Evolutionary conservation across 768 basidiomycete species (phyloP).

Genomic region (Mycena pura): DNA sequence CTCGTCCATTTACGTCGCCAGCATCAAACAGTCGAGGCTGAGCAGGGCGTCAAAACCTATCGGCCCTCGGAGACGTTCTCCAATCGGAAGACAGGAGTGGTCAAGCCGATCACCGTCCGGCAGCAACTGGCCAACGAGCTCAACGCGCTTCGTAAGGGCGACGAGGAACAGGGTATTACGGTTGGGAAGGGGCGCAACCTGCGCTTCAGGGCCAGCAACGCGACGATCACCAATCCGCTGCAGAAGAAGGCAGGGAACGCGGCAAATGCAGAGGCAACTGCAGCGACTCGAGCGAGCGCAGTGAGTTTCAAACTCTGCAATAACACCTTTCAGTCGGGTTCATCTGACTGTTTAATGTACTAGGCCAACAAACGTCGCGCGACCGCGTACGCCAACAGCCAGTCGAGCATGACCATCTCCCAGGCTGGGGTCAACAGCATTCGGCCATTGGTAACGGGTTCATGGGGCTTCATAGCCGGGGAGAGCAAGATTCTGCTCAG

Average conservation of each 20-base stretch:
- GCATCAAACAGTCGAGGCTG: background rate
- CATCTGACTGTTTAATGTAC: too few species aligned
- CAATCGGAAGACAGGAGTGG: conserved; percentile 1
- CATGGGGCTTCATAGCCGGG: too few species aligned
- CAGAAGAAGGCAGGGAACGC: background rate
- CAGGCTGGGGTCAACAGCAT: too few species aligned
- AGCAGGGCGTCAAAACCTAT: background rate
- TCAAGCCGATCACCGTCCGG: background rate
- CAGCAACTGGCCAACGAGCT: background rate
- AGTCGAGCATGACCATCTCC: too few species aligned
- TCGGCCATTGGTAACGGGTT: too few species aligned
- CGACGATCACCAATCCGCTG: background rate
- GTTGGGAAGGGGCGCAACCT: background rate
- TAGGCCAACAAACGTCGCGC: too few species aligned
- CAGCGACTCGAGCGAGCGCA: background rate
- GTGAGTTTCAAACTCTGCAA: too few species aligned
- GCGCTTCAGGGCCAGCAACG: background rate
- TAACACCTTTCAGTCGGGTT: too few species aligned
- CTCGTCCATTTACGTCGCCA: background rate
- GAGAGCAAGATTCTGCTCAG: too few species aligned
- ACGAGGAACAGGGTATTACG: background rate
- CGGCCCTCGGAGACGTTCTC: background rate
- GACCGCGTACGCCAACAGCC: too few species aligned
- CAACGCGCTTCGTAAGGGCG: too few species aligned
- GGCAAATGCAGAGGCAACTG: background rate